Conservation (phyloP, 257 asterid genomes). For the Paraleonurus japonicus region DNA sequence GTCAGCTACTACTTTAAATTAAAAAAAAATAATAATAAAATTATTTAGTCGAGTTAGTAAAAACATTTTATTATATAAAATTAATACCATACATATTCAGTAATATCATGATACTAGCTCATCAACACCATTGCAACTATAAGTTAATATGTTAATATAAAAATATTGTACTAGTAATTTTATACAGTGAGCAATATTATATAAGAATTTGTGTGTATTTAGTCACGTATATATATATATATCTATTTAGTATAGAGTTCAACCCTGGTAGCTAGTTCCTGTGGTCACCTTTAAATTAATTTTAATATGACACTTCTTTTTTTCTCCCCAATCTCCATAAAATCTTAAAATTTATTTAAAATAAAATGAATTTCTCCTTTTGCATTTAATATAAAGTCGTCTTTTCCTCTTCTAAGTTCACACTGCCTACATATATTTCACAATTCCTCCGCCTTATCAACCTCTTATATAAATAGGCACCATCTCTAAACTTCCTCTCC, state of each 20-base stretch:
- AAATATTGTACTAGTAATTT: no score
- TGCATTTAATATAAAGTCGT: conserved; percentile 29
- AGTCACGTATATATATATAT: background rate
- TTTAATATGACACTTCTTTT: background rate
- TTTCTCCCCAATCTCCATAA: background rate
- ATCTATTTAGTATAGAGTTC: background rate
- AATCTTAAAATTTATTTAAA: conserved; percentile 6
- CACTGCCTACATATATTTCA: conserved; percentile 26
- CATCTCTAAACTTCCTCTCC: conserved; percentile 5
- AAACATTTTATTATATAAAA: no score
- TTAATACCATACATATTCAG: no score
- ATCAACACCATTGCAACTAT: no score
- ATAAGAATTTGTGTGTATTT: no score
- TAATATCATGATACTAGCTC: no score
- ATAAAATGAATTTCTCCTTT: background rate
- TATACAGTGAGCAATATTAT: no score
- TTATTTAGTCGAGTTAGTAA: background rate
- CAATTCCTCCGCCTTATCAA: conserved; percentile 5
- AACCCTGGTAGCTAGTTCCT: background rate
- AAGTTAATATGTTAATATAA: no score
- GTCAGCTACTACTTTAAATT: background rate
- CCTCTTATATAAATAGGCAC: conserved; percentile 34
- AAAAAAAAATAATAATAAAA: background rate
- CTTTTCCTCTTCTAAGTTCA: conserved; percentile 27
- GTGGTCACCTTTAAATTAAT: conserved; percentile 36